These are phyloP conservation scores for Termitomyces sp. DNA, from an alignment of 768 basidiomycete species.

Conservation along the genomic window DNA sequence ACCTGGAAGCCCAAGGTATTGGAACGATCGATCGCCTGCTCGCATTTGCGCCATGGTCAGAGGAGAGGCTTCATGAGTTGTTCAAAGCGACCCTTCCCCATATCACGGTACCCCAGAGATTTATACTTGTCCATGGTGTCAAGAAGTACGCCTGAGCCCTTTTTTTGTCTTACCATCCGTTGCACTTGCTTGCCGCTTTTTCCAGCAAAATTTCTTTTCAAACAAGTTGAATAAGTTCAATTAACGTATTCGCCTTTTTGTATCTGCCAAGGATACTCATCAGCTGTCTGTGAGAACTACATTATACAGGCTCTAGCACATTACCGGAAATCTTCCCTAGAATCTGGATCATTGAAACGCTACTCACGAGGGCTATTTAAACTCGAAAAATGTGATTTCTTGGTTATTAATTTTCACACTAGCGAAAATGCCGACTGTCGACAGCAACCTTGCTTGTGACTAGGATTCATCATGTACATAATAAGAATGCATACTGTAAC, in stretches of 20 bases:
- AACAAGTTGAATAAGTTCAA: not conserved
- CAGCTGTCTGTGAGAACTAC: not conserved
- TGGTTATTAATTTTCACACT: not conserved
- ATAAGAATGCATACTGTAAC: too few species aligned
- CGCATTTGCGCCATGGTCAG: constrained; percentile 1
- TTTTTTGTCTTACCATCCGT: not conserved
- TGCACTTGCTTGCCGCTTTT: not conserved
- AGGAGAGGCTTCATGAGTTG: constrained; percentile 1
- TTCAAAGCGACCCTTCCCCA: not conserved
- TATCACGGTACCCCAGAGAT: not conserved
- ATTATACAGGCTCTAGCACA: not conserved
- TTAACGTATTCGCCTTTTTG: not conserved
- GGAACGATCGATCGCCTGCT: not conserved
- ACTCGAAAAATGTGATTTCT: not conserved
- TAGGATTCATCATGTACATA: too few species aligned
- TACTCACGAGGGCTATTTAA: too few species aligned
- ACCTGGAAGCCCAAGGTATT: not conserved
- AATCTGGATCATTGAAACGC: not conserved
- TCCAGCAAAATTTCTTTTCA: not conserved
- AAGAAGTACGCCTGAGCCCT: not conserved
- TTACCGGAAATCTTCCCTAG: not conserved
- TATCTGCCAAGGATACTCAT: not conserved
- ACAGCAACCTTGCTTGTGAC: too few species aligned
- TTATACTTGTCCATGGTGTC: constrained; percentile 1
- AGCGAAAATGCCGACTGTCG: too few species aligned